Base-by-base conservation (phyloP, 2,329 filamentous ascomycete species). In the Aspergillus persii region DNA sequence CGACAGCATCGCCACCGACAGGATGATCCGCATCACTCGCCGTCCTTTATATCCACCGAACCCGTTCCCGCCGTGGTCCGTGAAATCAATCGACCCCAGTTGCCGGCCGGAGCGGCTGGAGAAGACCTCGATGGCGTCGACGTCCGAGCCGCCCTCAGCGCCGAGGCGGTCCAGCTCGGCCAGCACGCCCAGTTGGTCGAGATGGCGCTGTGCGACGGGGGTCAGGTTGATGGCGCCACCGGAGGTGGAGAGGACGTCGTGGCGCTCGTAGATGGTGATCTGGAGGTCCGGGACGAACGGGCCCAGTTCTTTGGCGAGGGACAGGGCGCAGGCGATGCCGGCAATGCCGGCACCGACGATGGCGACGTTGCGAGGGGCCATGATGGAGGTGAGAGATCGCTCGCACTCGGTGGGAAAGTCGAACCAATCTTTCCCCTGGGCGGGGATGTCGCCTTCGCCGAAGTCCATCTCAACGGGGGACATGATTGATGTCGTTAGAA, bases 221-320 rank as follows among this genome's bases (percentile, higher is more conserved):
- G 77, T 79, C 18, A 80, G 64, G 58, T 78, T 78, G 58, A 80
- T 76, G 3, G 78, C 77, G 8, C 78, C 77, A 8, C 78, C 78
- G 11, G 76, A 74, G 4, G 77, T 79, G 0, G 77, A 76, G 6
- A 77, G 71, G 7, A 77, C 63, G 15, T 75, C 69, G 58, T 77
- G 72, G 26, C 76, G 71, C 61, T 79, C 78, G 57, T 71, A 78
- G 26, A 78, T 60, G 2, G 67, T 74, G 60, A 78, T 77, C 31
- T 70, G 67, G 23, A 76, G 59, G 30, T 71, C 66, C 1, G 73
- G 71, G 15, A 74, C 65, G 30, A 68, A 70, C 0, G 72, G 73
- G 3, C 69, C 61, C 11, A 76, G 63, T 56, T 75, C 73, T 51
- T 67, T 64, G 8, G 70, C 69, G 9, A 76, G 61, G 11, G 73